Conservation (phyloP, 2,329 filamentous ascomycete genomes). For the Stenocarpella maydis region DNA sequence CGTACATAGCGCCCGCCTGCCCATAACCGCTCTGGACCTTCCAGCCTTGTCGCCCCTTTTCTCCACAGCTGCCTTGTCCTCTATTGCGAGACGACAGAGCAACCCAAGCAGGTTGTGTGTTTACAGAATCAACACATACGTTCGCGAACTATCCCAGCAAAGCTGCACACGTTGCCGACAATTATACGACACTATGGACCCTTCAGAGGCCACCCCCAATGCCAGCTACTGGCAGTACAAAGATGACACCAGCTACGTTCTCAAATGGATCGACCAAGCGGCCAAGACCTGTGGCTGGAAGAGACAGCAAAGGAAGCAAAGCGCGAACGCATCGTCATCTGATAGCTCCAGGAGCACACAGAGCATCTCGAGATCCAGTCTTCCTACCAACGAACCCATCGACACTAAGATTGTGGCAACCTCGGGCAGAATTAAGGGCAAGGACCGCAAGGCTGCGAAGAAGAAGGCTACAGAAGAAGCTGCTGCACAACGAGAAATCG, state of each 20-base stretch:
- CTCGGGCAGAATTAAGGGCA: not conserved
- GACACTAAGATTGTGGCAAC: too few relatives aligned
- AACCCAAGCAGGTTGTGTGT: not conserved
- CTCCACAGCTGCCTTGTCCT: too few relatives aligned
- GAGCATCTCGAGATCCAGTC: accelerated
- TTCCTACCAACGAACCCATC: not conserved
- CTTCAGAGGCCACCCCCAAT: not conserved
- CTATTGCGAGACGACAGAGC: too few relatives aligned
- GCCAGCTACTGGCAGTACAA: slow-evolving; percentile 15
- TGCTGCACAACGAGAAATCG: not conserved
- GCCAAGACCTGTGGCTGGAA: not conserved
- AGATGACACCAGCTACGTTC: not conserved
- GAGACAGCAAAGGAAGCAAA: not conserved
- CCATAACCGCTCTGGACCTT: too few relatives aligned
- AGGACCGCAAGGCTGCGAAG: not conserved
- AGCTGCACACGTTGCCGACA: too few relatives aligned
- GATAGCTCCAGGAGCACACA: too few relatives aligned
- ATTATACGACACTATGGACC: not conserved
- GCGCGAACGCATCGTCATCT: not conserved
- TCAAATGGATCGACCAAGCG: slow-evolving; percentile 10
- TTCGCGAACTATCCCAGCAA: too few relatives aligned
- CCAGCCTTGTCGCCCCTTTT: too few relatives aligned
- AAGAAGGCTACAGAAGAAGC: not conserved
- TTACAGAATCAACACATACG: not conserved
- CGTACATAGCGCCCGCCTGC: too few relatives aligned